These are phyloP conservation scores for Geotrichum cucujoidarum DNA, from an alignment of 1,139 yeast genomes.

Conservation along the genomic window DNA sequence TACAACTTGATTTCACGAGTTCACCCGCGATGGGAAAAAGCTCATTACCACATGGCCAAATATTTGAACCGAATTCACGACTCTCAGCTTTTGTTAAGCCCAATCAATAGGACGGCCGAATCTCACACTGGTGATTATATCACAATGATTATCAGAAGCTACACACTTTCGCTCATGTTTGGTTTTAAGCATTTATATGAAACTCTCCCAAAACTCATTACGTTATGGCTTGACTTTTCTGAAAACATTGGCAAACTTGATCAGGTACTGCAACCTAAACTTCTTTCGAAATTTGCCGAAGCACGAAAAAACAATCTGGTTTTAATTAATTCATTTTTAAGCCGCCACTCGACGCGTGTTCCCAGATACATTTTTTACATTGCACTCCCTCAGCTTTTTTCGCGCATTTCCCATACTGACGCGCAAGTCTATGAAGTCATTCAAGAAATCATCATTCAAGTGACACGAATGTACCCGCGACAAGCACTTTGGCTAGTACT, in stretches of 20 bases:
- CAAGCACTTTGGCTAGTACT: constrained; percentile 83
- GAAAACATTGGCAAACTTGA: constrained; percentile 32
- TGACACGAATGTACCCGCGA: constrained; percentile 65
- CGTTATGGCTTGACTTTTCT: constrained; percentile 89
- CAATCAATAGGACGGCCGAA: constrained; percentile 32
- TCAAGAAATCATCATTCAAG: constrained; percentile 49
- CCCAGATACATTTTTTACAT: constrained; percentile 72
- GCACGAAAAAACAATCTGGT: constrained; percentile 24
- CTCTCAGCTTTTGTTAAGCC: constrained; percentile 44
- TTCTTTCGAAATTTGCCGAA: constrained; percentile 20
- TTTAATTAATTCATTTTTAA: constrained; percentile 37
- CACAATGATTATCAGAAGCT: constrained; percentile 56
- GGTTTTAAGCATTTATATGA: constrained; percentile 74
- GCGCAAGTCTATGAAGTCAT: constrained; percentile 53
- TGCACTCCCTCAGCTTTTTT: constrained; percentile 78
- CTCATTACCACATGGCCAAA: constrained; percentile 74
- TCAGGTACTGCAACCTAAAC: constrained; percentile 18
- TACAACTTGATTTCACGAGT: constrained; percentile 56
- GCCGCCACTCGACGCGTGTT: constrained; percentile 44
- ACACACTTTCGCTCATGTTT: constrained; percentile 60
- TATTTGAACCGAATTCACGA: constrained; percentile 76
- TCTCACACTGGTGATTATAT: constrained; percentile 58
- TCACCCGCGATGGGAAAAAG: constrained; percentile 69
- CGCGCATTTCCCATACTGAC: constrained; percentile 68
- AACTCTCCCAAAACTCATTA: constrained; percentile 81